Base-by-base conservation (phyloP, 2,329 filamentous ascomycete genomes). In the Fusarium tuaranense region DNA sequence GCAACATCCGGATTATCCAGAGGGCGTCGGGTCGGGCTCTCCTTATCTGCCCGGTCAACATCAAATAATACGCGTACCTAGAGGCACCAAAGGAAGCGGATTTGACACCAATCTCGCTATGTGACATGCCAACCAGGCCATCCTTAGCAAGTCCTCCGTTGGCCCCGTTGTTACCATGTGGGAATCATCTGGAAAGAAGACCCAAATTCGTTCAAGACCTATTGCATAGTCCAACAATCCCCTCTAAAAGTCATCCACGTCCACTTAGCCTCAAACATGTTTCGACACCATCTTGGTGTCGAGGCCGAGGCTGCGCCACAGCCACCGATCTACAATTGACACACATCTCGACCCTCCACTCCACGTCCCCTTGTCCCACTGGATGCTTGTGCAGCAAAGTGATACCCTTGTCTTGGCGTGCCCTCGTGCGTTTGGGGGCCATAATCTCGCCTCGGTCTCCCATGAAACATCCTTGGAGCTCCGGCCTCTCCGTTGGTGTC, bases 381-480 rank as follows among this genome's bases (percentile, higher is more conserved):
- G 59, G 63, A 66, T 55, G 27, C 22, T 55, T 30, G 51, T 20
- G 51, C 30, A 55, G 51, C 27, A 32, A 10, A 34, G 30, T 32
- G 48, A 55, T 16, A 55, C 70, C 60, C 67, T 70, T 71, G 63
- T 72, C 69, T 72, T 72, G 60, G 70, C 68, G 38, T 44, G 46
- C 46, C 39, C 44, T n/a, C 20, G 32, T 48, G 46, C 7, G 38
- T 59, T 41, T 62, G 51, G 27, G 38, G 67, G 62, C 34, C 22
- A 51, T 44, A 36, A 46, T 27, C 38, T 13, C 64, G 48, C 38
- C 9, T 55, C 10, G 27, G 36, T n/a, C 18, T 38, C 32, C 36
- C 39, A 65, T 38, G 34, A 62, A 44, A 27, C 69, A 22, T 41
- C 36, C 39, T 55, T 44, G 41, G 27, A 41, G 20, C n/a, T 39